Conservation (phyloP, 2,329 filamentous ascomycete genomes). For the Ophioceras dolichostomum region DNA sequence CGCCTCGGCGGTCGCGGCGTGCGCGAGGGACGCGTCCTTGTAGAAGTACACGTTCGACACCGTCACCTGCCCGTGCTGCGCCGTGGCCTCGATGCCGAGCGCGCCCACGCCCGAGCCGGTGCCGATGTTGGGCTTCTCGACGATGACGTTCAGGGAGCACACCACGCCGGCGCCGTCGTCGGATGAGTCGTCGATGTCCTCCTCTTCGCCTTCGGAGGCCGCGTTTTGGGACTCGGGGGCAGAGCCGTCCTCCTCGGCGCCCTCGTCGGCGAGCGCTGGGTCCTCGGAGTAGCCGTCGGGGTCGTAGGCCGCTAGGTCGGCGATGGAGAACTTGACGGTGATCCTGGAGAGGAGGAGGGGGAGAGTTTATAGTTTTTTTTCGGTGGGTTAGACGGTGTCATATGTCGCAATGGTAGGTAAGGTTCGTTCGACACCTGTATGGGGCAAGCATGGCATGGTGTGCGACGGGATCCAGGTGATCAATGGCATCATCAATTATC, state of each 20-base stretch:
- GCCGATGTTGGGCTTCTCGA: slow-evolving; percentile 58
- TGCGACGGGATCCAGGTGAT: no score
- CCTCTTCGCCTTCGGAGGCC: slow-evolving; percentile 38
- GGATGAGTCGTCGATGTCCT: slow-evolving; percentile 34
- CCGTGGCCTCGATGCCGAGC: slow-evolving; percentile 74
- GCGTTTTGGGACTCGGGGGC: slow-evolving; percentile 45
- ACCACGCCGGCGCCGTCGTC: slow-evolving; percentile 52
- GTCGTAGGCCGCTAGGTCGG: slow-evolving; percentile 61
- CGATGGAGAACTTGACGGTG: slow-evolving; percentile 72
- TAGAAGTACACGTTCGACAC: slow-evolving; percentile 91
- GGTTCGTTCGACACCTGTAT: no score
- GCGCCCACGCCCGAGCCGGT: slow-evolving; percentile 64
- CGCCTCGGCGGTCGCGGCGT: slow-evolving; percentile 62
- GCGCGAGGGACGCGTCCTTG: slow-evolving; percentile 63
- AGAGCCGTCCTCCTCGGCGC: slow-evolving; percentile 25
- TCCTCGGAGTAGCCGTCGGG: slow-evolving; percentile 43
- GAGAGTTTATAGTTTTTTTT: slow-evolving; percentile 6
- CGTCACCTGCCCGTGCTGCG: slow-evolving; percentile 74
- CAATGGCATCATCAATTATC: no score
- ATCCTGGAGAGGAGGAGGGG: slow-evolving; percentile 17
- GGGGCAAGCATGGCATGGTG: no score
- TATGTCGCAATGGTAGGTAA: no score
- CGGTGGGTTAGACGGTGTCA: not conserved
- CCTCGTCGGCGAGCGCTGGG: slow-evolving; percentile 40
- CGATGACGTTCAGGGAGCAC: slow-evolving; percentile 70